Evolutionary conservation across 2,329 filamentous ascomycete genomes (phyloP).

Genomic region (Alternaria metachromatica): DNA sequence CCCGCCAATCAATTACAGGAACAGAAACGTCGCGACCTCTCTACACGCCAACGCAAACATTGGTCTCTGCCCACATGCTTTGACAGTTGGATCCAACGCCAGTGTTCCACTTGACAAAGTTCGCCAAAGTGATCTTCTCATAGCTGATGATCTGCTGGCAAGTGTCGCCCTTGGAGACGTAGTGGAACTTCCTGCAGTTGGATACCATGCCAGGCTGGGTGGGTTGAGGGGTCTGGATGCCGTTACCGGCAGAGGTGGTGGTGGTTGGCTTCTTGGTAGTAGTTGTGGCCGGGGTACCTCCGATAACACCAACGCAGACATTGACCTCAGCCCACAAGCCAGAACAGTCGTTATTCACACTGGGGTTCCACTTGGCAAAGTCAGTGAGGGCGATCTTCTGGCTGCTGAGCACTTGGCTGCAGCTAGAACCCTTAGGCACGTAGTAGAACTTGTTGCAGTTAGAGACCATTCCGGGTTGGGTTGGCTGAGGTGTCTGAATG

Average conservation of each 20-base stretch:
- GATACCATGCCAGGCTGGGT: background rate
- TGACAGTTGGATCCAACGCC: background rate
- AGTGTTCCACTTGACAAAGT: background rate
- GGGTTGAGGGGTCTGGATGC: background rate
- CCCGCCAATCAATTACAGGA: too few species aligned
- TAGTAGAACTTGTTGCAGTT: conserved; percentile 17
- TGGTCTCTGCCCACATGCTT: background rate
- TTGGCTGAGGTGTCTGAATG: conserved; percentile 9
- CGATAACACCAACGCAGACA: background rate
- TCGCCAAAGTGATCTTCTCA: background rate
- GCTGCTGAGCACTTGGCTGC: conserved; percentile 1
- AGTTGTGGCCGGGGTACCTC: background rate
- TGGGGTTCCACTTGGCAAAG: conserved; percentile 12
- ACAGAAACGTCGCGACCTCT: background rate
- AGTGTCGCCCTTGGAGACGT: background rate
- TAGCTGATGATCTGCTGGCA: background rate
- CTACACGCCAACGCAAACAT: background rate
- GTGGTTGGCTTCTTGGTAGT: background rate
- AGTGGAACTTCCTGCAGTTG: background rate
- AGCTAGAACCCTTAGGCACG: background rate
- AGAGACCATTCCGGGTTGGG: conserved; percentile 11
- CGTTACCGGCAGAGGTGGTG: background rate
- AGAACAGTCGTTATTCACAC: background rate
- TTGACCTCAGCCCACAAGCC: background rate
- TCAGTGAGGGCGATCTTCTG: conserved; percentile 1